phyloP scores from a whole-genome alignment of 768 basidiomycete species.

The Goffeauzyma gilvescens region DNA sequence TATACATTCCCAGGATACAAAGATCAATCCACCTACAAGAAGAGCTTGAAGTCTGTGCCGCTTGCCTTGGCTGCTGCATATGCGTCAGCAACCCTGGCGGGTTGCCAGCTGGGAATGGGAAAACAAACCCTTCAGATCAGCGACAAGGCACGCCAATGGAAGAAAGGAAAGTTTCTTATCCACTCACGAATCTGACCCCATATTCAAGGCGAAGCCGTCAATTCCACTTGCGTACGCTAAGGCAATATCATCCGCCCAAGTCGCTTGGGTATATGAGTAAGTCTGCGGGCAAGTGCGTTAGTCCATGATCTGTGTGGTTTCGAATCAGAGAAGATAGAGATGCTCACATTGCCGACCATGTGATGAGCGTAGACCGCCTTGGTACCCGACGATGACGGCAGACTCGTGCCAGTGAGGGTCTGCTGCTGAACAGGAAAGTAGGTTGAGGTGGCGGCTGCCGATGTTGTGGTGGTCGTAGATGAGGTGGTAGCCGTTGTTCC shows the following conservation, averaged over 20 bases:
- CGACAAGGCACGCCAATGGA: too few species aligned
- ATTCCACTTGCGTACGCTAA: constrained; percentile 28
- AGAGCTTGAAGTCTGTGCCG: constrained; percentile 25
- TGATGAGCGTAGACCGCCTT: constrained; percentile 40
- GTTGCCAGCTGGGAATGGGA: too few species aligned
- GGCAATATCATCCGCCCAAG: constrained; percentile 29
- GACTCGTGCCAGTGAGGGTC: constrained; percentile 4
- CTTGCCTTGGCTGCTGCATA: constrained; percentile 28
- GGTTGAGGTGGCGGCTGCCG: too few species aligned
- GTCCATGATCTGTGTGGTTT: neutral
- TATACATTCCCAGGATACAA: neutral
- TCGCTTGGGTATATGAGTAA: constrained; percentile 23
- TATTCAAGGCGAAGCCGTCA: constrained; percentile 35
- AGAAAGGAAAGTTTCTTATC: too few species aligned
- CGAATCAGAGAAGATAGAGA: neutral
- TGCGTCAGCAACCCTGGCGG: constrained; percentile 21
- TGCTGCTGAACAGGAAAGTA: too few species aligned
- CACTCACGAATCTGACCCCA: constrained; percentile 27
- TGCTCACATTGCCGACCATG: constrained; percentile 26
- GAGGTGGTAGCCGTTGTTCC: too few species aligned
- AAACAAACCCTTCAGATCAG: too few species aligned
- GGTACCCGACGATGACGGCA: constrained; percentile 14
- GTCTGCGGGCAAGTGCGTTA: constrained; percentile 13
- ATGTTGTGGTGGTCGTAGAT: too few species aligned
- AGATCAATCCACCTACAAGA: constrained; percentile 14